Evolutionary conservation across 495 filamentous ascomycete species (phyloP), one percentile per base, ranked within the genome.

Genomic region (Lophiotrema nucula): DNA sequence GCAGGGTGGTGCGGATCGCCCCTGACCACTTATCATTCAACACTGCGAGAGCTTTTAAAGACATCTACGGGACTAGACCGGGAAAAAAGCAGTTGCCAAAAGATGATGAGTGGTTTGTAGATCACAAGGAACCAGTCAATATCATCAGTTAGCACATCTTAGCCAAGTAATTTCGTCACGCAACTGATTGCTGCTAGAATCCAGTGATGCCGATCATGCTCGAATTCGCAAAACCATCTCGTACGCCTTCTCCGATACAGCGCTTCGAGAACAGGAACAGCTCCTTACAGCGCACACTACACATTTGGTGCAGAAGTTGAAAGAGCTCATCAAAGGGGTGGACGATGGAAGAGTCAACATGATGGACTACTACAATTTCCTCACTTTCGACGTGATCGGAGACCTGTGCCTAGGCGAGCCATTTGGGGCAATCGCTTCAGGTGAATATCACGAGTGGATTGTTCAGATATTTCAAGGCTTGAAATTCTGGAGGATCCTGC

Each of bases 321-420:
- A 37, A 23, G n/a, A 26, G 2, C 31, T 47, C 10, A 28, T 50
- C 12, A 16, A 43, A 8, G 26, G 43, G 21, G 15, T 45, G 6
- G 60, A 67, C 18, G 22, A 56, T 6, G 53, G 53, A 16, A n/a
- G 27, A 4, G 35, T 62, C 8, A 24, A 48, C 37, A 44, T 62
- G n/a, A 33, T 42, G 21, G n/a, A 28, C 18, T 54, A 43, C 12
- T 56, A 41, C 46, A 62, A 62, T 35, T 62, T 33, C 25, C n/a
- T 42, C 18, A 42, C 46, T 0, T 62, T 62, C 22, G 58, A 62
- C 26, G 16, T 62, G 4, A 62, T 56, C 24, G 50, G 58, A 10
- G 58, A 62, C n/a, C 39, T 61, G 2, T 53, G 38, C 1, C 38
- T 62, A 12, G 58, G 51, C 1, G 44, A 62, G n/a, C 37, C 58